phyloP scores from a whole-genome alignment of 2,329 filamentous ascomycete species.

The Stachybotrys chlorohalonatus region DNA sequence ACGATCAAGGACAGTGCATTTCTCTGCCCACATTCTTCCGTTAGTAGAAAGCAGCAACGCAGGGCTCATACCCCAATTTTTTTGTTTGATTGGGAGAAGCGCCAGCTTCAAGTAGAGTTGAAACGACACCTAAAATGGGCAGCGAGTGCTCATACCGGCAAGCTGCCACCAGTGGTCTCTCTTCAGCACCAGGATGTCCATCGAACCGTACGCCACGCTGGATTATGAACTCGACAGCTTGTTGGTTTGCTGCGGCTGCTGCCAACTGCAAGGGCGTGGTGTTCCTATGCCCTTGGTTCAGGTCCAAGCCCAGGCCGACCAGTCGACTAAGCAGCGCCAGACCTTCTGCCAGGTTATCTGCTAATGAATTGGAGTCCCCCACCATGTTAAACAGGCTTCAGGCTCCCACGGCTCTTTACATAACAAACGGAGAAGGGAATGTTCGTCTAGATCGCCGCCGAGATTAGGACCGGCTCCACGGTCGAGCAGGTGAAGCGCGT shows the following conservation, averaged over 20 bases:
- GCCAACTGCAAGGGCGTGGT: not conserved
- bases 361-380: too few species aligned
- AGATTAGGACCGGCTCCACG: not conserved
- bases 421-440: too few species aligned
- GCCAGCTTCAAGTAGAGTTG: not conserved
- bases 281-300: too few species aligned
- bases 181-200: not conserved
- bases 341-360: too few species aligned
- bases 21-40: not conserved
- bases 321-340: too few species aligned
- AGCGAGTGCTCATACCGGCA: not conserved
- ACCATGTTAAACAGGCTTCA: too few species aligned
- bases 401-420: too few species aligned
- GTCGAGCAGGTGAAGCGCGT: not conserved
- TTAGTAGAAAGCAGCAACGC: not conserved
- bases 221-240: not conserved
- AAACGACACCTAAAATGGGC: not conserved
- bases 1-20: not conserved
- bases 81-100: not conserved
- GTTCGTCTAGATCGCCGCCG: not conserved
- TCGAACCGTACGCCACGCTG: not conserved
- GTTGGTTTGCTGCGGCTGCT: not conserved
- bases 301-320: too few species aligned
- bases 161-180: not conserved
- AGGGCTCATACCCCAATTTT: not conserved